These are phyloP conservation scores for Fusarium bulbicola DNA, from an alignment of 2,329 filamentous ascomycete genomes.

Conservation along the genomic window DNA sequence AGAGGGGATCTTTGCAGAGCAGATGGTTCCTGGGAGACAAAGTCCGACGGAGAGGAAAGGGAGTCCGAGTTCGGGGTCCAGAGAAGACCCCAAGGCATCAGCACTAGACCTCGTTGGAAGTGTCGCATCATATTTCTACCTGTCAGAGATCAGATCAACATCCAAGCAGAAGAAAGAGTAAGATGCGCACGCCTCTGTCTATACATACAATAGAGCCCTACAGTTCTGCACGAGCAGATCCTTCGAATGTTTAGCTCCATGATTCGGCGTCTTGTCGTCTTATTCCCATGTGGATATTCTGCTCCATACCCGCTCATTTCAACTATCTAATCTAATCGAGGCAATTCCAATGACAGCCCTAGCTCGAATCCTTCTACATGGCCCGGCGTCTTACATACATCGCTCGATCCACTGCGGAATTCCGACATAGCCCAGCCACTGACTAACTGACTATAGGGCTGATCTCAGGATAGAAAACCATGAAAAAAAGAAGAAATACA, in stretches of 20 bases:
- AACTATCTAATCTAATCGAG: background rate
- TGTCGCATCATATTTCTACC: background rate
- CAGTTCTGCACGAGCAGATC: background rate
- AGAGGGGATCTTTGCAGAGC: conserved; percentile 30
- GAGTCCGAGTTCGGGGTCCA: background rate
- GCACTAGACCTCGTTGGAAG: conserved; percentile 23
- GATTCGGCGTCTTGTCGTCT: background rate
- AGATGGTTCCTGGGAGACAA: conserved; percentile 24
- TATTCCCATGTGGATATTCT: conserved; percentile 1
- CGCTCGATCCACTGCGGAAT: background rate
- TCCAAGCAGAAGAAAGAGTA: background rate
- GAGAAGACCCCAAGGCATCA: conserved; percentile 1
- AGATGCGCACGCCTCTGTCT: background rate
- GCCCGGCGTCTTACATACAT: background rate
- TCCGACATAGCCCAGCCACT: conserved; percentile 23
- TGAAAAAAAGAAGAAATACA: background rate
- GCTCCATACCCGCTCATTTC: background rate
- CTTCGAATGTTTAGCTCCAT: background rate
- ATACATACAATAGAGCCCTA: background rate
- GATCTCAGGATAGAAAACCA: conserved; percentile 7
- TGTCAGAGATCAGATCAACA: conserved; percentile 10
- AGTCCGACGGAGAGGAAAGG: background rate
- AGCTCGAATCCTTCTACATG: background rate
- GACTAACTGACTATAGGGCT: conserved; percentile 17
- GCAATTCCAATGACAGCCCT: background rate